phyloP scores from a whole-genome alignment of 2,329 filamentous ascomycete species.

The Fusarium armeniacum region DNA sequence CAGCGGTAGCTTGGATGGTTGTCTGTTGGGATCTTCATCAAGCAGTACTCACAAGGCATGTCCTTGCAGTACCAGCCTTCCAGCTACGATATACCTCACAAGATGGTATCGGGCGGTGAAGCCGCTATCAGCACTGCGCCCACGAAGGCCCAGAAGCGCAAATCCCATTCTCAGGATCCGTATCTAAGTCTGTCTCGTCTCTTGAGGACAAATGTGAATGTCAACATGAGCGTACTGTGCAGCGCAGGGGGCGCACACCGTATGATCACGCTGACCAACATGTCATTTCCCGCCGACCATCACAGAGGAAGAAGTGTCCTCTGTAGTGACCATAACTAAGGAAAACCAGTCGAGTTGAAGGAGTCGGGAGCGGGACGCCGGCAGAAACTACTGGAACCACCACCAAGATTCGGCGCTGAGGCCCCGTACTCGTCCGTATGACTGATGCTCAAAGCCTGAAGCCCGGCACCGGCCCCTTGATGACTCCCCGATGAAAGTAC shows the following conservation, averaged over 20 bases:
- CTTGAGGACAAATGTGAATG: not conserved
- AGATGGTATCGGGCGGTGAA: conserved; percentile 44
- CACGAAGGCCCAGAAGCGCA: conserved; percentile 42
- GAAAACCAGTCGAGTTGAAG: conserved; percentile 5
- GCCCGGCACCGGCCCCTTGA: conserved; percentile 42
- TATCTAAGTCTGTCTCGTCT: conserved; percentile 30
- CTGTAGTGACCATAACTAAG: not conserved
- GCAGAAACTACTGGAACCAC: conserved; percentile 46
- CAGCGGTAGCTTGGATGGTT: conserved; percentile 29
- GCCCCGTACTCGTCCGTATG: conserved; percentile 42
- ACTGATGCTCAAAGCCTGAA: conserved; percentile 31
- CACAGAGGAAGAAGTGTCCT: conserved; percentile 10
- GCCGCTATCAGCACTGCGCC: conserved; percentile 43
- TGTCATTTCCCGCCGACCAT: conserved; percentile 48
- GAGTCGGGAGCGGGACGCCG: conserved; percentile 29
- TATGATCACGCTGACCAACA: conserved; percentile 49
- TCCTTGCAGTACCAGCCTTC: conserved; percentile 18
- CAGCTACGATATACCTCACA: conserved; percentile 35
- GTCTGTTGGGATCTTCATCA: conserved; percentile 47
- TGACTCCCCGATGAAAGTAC: conserved; percentile 40
- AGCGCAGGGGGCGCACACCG: conserved; percentile 27
- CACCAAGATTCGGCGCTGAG: conserved; percentile 38
- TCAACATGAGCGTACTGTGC: conserved; percentile 29
- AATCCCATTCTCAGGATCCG: conserved; percentile 32
- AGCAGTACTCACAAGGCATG: conserved; percentile 35